Evolutionary conservation across 768 basidiomycete genomes (phyloP), one percentile per base, ranked within the genome.

Genomic region (Crucibulum laeve): DNA sequence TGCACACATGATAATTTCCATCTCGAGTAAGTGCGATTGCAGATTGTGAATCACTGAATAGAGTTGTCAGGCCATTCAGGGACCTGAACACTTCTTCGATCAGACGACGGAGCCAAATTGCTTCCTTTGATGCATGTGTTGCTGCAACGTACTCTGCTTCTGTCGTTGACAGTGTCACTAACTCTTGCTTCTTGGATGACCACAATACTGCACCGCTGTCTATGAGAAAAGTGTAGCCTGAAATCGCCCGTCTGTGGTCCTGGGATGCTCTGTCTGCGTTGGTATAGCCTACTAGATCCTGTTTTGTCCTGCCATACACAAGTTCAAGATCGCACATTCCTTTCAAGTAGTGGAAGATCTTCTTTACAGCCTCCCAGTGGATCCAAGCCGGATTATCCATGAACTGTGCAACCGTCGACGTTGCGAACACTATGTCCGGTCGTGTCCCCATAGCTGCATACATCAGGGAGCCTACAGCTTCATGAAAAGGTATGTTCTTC

Each of bases 291-390:
- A n/a, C n/a, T n/a, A n/a, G n/a, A n/a, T n/a, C n/a, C n/a, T n/a
- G n/a, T n/a, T n/a, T n/a, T n/a, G n/a, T n/a, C n/a, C 42, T 39
- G 18, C 52, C 54, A 34, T 53, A 54, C 3, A 46, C 46, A 11
- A 61, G 41, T 14, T 39, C 38, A 3, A 49, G 25, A 15, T 44
- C 43, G 19, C 38, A 44, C 1, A 47, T 57, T 11, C 59, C 56
- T 26, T 55, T 56, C 4, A 79, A 50, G 48, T 76, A 77, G 3
- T 57, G 54, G 35, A 68, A 55, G 21, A 72, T 47, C 25, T 58
- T 59, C 40, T 65, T 65, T 2, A 64, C 62, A 5, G 66, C 70
- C 3, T 59, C 48, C 65, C 67, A 74, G 46, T 76, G 73, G 0
- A 34, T 42, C 0, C 18, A 11, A 2, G 56, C 53, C 1, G 64